phyloP scores from a whole-genome alignment of 2,329 filamentous ascomycete genomes.

The Fusarium duplospermum region DNA sequence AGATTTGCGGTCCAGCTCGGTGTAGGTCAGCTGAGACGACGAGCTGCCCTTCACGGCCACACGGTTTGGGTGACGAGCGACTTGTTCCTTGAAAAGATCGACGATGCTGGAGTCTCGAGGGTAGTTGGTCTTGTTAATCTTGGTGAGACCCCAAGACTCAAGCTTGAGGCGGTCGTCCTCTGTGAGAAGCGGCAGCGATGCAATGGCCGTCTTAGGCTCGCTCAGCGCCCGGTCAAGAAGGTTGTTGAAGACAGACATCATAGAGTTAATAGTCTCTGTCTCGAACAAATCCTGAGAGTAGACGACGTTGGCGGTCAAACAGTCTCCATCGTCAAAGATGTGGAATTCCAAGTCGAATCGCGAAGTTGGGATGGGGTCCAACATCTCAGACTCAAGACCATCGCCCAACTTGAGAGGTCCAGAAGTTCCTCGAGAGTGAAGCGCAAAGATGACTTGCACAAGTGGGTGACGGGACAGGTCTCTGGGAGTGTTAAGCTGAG shows the following conservation, averaged over 20 bases:
- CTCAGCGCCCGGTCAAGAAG: conserved; percentile 26
- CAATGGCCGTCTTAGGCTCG: background rate
- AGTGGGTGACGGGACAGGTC: conserved; percentile 30
- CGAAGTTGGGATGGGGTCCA: background rate
- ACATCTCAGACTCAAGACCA: conserved; percentile 6
- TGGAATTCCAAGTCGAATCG: conserved; percentile 42
- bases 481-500: conserved; percentile 7
- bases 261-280: conserved; percentile 20
- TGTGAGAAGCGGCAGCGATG: conserved; percentile 5
- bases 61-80: conserved; percentile 4
- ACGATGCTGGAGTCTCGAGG: conserved; percentile 36
- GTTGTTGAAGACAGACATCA: conserved; percentile 28
- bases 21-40: conserved; percentile 26
- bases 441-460: conserved; percentile 30
- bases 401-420: conserved; percentile 11
- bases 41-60: conserved; percentile 35
- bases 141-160: conserved; percentile 26
- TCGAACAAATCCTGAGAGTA: conserved; percentile 34
- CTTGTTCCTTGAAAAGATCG: conserved; percentile 38
- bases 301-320: conserved; percentile 13
- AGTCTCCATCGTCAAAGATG: conserved; percentile 21
- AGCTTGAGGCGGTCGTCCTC: conserved; percentile 1
- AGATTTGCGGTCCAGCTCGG: conserved; percentile 25
- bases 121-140: conserved; percentile 25
- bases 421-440: conserved; percentile 24